Base-by-base conservation (phyloP, 2,329 filamentous ascomycete genomes). In the Xylogone sp. region DNA sequence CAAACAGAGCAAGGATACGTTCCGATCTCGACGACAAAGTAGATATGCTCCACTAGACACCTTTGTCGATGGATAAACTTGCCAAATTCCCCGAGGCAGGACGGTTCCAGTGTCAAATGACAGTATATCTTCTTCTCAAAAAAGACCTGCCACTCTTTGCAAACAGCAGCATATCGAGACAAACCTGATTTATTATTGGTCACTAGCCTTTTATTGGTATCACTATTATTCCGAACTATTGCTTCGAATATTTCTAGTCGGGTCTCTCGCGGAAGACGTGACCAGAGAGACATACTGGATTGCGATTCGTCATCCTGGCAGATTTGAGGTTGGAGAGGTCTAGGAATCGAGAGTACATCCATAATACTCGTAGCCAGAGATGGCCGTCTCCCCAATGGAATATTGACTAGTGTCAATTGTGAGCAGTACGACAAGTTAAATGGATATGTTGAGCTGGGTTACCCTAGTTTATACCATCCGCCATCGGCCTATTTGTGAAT, bases 61-160 rank as follows among this genome's bases (percentile, higher is more conserved):
- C 51, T 51, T 45, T 58, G 53, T 46, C 50, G 56, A 52, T 54
- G 52, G 53, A 58, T 42, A 42, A 58, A 56, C 45, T 49, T 53
- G 39, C 42, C 47, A 46, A 56, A 58, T 46, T 56, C 43, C 42
- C 31, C 49, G 50, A 58, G 10, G 49, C 53, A 50, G 21, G 53
- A 54, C 24, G 50, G 39, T 21, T 53, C 54, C 42, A 58, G 46
- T 43, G 53, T 56, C 49, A 56, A 53, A 18, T 47, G 51, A 42
- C 53, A 43, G 49, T 56, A 58, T 49, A 48, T 54, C 48, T 52
- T 42, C 21, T 43, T 51, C 52, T 58, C 56, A 48, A 58, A 49
- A 34, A 48, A 43, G 20, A 44, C 49, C 42, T 56, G 51, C 53
- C 56, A 58, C 39, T 58, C 56, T 54, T 50, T 50, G 24, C 53